Evolutionary conservation across 345 rosid species (phyloP), one percentile per base, ranked within the genome.

Genomic region (Corchorus capsularis): DNA sequence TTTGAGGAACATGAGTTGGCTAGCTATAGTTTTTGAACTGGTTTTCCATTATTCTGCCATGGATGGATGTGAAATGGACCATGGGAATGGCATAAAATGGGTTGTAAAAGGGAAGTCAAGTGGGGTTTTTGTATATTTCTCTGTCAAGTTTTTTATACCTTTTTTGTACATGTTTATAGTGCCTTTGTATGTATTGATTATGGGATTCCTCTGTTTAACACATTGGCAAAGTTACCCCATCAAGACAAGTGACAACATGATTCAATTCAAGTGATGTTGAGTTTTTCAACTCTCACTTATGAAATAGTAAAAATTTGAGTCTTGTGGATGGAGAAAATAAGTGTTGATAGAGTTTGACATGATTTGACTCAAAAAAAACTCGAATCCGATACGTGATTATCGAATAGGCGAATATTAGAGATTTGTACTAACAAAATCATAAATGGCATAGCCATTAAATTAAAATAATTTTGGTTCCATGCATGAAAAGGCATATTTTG

Each of bases 1-100:
- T 32, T 17, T 9, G 59, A 50, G 39, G 22, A 68, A 22, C 56
- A 46, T 68, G 71, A 67, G 72, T 22, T 47, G 72, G 56, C 56
- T 20, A 3, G 56, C 56, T 20, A 3, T 27, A 4, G n/a, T 68
- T 68, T 20, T 66, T 66, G 7, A 61, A 61, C 15, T 11, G 20
- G 14, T 8, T 27, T 27, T 10, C 4, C 9, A 3, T 37, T 63
- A 7, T 47, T 49, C 43, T 34, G 39, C 17, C 46, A 53, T 53
- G 61, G 27, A 9, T 34, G 60, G 45, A 9, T 6, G 41, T 15
- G 22, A 2, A 6, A 47, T 19, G 57, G 22, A 15, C 57, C 19
- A 47, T 49, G 14, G 57, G 41, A 49, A 69, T 69, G 59, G 45
- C 27, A 27, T 27, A 27, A 16, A 17, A 52, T 9, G 2, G 60